These are phyloP conservation scores for Ogataea corticis DNA, from an alignment of 805 yeast genomes.

Conservation along the genomic window DNA sequence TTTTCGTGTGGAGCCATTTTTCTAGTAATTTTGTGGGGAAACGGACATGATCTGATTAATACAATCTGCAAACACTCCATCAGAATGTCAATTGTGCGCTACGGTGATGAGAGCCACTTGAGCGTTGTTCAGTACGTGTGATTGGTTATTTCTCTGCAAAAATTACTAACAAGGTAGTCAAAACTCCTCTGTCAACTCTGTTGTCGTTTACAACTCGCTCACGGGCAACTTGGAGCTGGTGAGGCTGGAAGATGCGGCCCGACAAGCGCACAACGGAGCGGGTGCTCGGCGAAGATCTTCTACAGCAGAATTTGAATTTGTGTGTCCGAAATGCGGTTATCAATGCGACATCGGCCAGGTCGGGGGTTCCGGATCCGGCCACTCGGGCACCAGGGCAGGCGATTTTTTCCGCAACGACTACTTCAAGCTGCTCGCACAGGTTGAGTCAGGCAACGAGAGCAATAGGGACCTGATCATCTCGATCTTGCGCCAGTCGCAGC, in stretches of 20 bases:
- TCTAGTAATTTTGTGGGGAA: background rate
- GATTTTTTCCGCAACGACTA: conserved; percentile 30
- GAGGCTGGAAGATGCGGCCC: conserved; percentile 14
- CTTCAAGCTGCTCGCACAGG: conserved; percentile 27
- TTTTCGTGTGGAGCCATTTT: conserved; percentile 2
- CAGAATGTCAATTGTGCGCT: conserved; percentile 23
- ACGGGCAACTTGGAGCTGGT: conserved; percentile 31
- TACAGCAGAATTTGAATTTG: conserved; percentile 17
- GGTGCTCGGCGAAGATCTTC: conserved; percentile 11
- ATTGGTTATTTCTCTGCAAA: background rate
- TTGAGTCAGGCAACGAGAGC: conserved; percentile 21
- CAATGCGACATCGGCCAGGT: conserved; percentile 13
- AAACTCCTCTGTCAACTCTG: conserved; percentile 26
- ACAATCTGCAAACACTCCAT: background rate
- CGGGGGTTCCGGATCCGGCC: background rate
- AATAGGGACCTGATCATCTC: conserved; percentile 22
- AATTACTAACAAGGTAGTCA: conserved; percentile 17
- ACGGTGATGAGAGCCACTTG: conserved; percentile 16
- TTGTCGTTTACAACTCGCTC: conserved; percentile 31
- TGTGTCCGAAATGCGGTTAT: conserved; percentile 33
- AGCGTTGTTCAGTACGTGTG: conserved; percentile 20
- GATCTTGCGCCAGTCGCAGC: conserved; percentile 15
- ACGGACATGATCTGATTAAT: background rate
- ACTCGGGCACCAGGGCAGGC: conserved; percentile 2
- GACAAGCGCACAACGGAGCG: background rate